These are phyloP conservation scores for Mitragyna speciosa DNA, from an alignment of 257 asterid species.

Conservation along the genomic window DNA sequence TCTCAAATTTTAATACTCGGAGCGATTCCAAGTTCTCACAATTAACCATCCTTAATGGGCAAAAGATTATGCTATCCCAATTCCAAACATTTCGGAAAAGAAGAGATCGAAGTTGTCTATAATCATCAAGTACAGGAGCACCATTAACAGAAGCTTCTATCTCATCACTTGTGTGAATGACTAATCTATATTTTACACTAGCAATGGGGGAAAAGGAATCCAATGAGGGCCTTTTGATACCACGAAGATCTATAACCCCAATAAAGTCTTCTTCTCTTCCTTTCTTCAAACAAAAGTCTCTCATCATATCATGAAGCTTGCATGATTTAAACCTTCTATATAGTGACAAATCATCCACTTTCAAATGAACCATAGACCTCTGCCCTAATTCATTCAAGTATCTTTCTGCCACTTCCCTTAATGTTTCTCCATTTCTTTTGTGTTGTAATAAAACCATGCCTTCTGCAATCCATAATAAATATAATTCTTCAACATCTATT, in stretches of 20 bases:
- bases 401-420: slow-evolving; percentile 28
- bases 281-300: slow-evolving; percentile 24
- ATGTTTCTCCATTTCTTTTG: slow-evolving; percentile 11
- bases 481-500: neutral
- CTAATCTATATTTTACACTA: neutral
- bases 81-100: neutral
- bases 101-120: slow-evolving; percentile 4
- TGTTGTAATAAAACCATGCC: slow-evolving; percentile 5
- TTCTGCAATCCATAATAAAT: slow-evolving; percentile 5
- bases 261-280: slow-evolving; percentile 18
- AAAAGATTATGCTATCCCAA: neutral
- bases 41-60: neutral
- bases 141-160: neutral
- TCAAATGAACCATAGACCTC: slow-evolving; percentile 23
- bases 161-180: neutral
- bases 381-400: slow-evolving; percentile 18
- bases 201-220: neutral
- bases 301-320: slow-evolving; percentile 29
- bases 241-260: neutral
- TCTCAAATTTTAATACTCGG: neutral
- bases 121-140: neutral
- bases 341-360: neutral
- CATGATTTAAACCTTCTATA: neutral
- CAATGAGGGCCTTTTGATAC: neutral
- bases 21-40: slow-evolving; percentile 2